Evolutionary conservation across 257 asterid genomes (phyloP).

Genomic region (Dorcoceras hygrometricum): DNA sequence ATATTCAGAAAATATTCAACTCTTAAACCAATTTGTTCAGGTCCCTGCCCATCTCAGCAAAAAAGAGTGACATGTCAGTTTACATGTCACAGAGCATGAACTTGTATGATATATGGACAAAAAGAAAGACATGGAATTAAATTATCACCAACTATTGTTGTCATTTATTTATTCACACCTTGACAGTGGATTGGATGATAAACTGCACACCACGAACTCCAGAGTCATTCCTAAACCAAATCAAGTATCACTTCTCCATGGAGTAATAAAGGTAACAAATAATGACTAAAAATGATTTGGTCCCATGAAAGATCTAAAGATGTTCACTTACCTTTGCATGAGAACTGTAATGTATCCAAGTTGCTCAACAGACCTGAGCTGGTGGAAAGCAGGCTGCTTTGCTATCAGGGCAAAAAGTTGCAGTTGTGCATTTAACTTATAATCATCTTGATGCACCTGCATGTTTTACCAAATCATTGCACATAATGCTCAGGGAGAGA

Average conservation of each 20-base stretch:
- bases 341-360: constrained; percentile 95
- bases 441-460: constrained; percentile 94
- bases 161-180: constrained; percentile 45
- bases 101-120: not conserved
- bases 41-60: constrained; percentile 61
- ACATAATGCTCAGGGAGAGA: constrained; percentile 15
- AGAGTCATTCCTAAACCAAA: constrained; percentile 64
- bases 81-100: constrained; percentile 17
- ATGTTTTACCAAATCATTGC: constrained; percentile 22
- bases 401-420: constrained; percentile 90
- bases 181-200: constrained; percentile 82
- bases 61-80: constrained; percentile 12
- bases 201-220: constrained; percentile 94
- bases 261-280: not conserved
- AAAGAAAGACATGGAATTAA: constrained; percentile 1
- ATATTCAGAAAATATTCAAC: constrained; percentile 79
- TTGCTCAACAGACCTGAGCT: constrained; percentile 99
- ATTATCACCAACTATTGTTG: constrained; percentile 1
- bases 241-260: constrained; percentile 9
- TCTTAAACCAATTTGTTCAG: constrained; percentile 79
- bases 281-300: constrained; percentile 10
- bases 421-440: constrained; percentile 69
- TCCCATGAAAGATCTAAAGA: constrained; percentile 15
- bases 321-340: constrained; percentile 62
- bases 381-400: constrained; percentile 95